Conservation (phyloP, 441 rosid genomes). For the Viola pubescens region DNA sequence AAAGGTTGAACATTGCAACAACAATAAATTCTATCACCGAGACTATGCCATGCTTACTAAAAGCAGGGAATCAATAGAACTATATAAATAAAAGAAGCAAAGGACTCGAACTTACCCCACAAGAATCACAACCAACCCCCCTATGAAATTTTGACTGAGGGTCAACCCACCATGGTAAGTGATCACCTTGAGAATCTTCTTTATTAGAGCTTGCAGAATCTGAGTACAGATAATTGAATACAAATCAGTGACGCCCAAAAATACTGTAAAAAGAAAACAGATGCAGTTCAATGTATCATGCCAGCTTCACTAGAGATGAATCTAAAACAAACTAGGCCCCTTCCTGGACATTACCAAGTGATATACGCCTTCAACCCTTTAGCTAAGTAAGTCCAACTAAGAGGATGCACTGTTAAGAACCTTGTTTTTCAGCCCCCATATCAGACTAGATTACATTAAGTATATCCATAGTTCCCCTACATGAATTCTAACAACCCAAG, state of each 20-base stretch:
- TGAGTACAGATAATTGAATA: conserved; percentile 12
- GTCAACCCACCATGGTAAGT: conserved; percentile 18
- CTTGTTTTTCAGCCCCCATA: neutral
- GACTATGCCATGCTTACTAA: neutral
- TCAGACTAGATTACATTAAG: neutral
- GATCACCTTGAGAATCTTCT: conserved; percentile 13
- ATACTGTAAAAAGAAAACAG: neutral
- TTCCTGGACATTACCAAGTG: neutral
- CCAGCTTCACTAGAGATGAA: neutral
- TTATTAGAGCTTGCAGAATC: conserved; percentile 24
- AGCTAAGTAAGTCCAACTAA: neutral
- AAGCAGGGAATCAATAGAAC: neutral
- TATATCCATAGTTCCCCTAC: neutral
- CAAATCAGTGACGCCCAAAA: conserved; percentile 1
- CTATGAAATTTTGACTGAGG: conserved; percentile 26
- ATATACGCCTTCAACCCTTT: neutral
- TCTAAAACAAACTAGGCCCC: neutral
- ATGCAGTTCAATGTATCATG: neutral
- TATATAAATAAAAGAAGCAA: neutral
- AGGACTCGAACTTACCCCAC: conserved; percentile 46
- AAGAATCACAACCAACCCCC: conserved; percentile 53
- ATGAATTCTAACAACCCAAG: neutral
- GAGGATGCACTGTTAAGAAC: neutral
- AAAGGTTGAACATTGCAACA: too few species aligned
- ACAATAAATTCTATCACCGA: too few species aligned